Evolutionary conservation across 768 basidiomycete genomes (phyloP).

Genomic region (Trametes maxima): DNA sequence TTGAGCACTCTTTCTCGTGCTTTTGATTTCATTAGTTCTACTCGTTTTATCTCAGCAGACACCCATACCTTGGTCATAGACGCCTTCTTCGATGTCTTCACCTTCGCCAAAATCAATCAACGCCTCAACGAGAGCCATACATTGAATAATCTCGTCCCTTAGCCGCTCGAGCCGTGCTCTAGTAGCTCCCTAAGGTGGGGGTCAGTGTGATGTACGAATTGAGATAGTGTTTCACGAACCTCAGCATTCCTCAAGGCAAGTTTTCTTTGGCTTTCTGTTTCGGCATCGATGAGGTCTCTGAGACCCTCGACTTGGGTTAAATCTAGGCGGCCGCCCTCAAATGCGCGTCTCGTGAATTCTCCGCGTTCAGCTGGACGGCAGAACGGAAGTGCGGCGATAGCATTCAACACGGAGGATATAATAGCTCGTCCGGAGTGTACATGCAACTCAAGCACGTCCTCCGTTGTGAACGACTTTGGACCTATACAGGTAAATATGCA

Average conservation of each 20-base stretch:
- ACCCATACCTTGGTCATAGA: constrained; percentile 65
- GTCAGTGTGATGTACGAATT: background rate
- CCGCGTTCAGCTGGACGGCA: constrained; percentile 83
- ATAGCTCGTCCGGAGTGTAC: constrained; percentile 86
- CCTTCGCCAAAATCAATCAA: constrained; percentile 93
- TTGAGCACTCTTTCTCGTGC: constrained; percentile 53
- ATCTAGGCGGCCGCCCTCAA: constrained; percentile 78
- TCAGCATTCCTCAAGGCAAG: constrained; percentile 68
- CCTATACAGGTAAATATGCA: constrained; percentile 18
- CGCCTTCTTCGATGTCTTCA: constrained; percentile 84
- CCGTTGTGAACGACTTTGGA: constrained; percentile 81
- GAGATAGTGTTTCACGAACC: constrained; percentile 44
- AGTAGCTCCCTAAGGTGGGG: constrained; percentile 57
- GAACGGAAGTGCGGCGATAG: constrained; percentile 60
- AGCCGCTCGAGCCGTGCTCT: constrained; percentile 63
- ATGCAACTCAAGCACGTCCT: constrained; percentile 83
- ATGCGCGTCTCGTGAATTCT: constrained; percentile 87
- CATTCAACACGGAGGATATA: constrained; percentile 65
- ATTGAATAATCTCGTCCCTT: constrained; percentile 65
- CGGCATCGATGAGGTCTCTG: constrained; percentile 84
- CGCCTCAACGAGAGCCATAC: constrained; percentile 81
- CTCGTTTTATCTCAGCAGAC: background rate
- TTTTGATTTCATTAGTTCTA: constrained; percentile 30
- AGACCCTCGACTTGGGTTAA: constrained; percentile 89
- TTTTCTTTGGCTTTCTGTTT: constrained; percentile 80